Percentiles rank a stretch among this genome's conserved stretches.
phyloP scores from a whole-genome alignment of 768 basidiomycete species.

The Pholiota microspora region DNA sequence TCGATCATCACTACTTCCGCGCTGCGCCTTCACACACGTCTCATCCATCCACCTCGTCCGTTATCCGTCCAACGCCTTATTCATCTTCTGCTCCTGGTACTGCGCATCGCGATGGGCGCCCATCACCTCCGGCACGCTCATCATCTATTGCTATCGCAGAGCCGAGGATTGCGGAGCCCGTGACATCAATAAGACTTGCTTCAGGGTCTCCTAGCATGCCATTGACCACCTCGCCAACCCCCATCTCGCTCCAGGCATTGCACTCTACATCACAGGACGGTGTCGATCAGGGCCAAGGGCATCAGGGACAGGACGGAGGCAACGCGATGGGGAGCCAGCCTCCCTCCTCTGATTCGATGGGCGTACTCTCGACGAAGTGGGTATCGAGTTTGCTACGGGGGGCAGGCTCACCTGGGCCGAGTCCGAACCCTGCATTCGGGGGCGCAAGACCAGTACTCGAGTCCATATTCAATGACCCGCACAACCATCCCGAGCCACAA shows the following conservation, averaged over 20 bases:
- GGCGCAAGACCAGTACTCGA: slow-evolving; percentile 12
- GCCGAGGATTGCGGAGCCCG: slow-evolving; percentile 34
- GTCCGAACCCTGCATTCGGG: neutral
- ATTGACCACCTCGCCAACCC: neutral
- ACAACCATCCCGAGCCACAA: slow-evolving; percentile 1
- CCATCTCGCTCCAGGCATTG: neutral
- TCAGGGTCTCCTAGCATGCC: neutral
- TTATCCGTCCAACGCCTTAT: slow-evolving; percentile 9
- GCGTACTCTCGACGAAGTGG: slow-evolving; percentile 16
- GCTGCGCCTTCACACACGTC: neutral
- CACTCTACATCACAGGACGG: neutral
- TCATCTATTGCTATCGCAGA: slow-evolving; percentile 27
- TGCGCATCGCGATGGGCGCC: slow-evolving; percentile 23
- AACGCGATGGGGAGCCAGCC: slow-evolving; percentile 4
- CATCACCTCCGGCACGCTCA: slow-evolving; percentile 27
- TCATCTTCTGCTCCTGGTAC: neutral
- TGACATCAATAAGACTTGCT: slow-evolving; percentile 23
- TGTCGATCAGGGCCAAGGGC: neutral
- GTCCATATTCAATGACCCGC: slow-evolving; percentile 11
- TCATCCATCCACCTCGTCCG: neutral
- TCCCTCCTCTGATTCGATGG: slow-evolving; percentile 11
- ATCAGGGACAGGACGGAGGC: neutral
- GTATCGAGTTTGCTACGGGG: slow-evolving; percentile 18
- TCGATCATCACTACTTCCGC: slow-evolving; percentile 37
- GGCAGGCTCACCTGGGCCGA: neutral